A percentile compares a stretch with the other conserved stretches of the same genome.
These are phyloP conservation scores for Fusarium virguliforme DNA, from an alignment of 2,329 filamentous ascomycete species.

Conservation along the genomic window DNA sequence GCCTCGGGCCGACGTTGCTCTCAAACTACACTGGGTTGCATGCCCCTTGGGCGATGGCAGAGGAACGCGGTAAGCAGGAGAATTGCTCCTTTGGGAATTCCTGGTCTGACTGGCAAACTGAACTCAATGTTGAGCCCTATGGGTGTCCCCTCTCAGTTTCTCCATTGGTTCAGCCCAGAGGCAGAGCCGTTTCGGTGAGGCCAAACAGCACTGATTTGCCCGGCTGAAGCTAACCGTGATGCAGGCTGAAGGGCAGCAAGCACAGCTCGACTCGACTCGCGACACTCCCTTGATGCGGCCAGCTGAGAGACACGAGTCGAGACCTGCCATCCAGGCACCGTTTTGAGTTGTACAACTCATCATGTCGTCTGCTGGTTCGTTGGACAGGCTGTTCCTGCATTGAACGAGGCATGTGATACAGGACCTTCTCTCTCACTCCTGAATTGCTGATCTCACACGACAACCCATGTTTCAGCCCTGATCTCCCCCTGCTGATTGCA, in stretches of 20 bases:
- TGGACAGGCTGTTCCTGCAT: constrained; percentile 2
- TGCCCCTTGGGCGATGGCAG: constrained; percentile 22
- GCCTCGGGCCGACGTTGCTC: constrained; percentile 44
- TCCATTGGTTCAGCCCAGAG: constrained; percentile 30
- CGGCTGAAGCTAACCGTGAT: constrained; percentile 5
- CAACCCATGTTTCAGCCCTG: constrained; percentile 28
- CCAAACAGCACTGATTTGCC: not conserved
- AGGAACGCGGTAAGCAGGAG: constrained; percentile 4
- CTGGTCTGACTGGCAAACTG: constrained; percentile 13
- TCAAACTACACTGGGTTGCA: constrained; percentile 22
- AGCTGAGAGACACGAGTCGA: not conserved
- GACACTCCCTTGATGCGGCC: constrained; percentile 8
- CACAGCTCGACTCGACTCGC: not conserved
- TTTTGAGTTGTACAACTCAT: constrained; percentile 12
- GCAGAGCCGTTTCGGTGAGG: constrained; percentile 12
- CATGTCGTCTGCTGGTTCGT: not conserved
- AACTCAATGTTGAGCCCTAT: constrained; percentile 39
- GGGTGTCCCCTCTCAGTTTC: constrained; percentile 27
- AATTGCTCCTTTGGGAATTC: constrained; percentile 9
- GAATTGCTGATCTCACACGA: constrained; percentile 22
- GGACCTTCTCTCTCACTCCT: constrained; percentile 21
- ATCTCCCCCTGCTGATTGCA: constrained; percentile 23
- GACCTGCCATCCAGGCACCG: not conserved
- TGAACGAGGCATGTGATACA: constrained; percentile 30
- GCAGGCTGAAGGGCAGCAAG: not conserved